Conservation (phyloP, 2,329 filamentous ascomycete species). For the Stemphylium lycopersici region DNA sequence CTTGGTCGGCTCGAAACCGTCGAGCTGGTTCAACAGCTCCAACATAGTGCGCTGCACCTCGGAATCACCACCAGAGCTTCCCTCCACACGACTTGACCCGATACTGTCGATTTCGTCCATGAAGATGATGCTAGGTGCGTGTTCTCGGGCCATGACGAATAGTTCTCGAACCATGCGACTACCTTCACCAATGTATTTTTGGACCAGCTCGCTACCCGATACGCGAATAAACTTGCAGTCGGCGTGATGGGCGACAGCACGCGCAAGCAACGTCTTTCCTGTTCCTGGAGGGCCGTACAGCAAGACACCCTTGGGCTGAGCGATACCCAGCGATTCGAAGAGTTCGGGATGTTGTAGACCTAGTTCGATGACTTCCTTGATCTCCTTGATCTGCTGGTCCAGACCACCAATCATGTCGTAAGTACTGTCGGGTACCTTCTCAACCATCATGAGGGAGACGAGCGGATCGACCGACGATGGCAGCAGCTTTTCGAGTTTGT, state of each 20-base stretch:
- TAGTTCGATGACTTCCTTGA: slow-evolving; percentile 99
- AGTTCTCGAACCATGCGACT: slow-evolving; percentile 98
- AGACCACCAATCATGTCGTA: slow-evolving; percentile 99
- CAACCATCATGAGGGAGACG: slow-evolving; percentile 99
- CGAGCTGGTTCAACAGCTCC: slow-evolving; percentile 96
- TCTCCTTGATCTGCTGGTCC: slow-evolving; percentile 99
- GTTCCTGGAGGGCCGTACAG: slow-evolving; percentile 97
- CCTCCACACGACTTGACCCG: slow-evolving; percentile 94
- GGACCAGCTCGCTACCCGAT: slow-evolving; percentile 92
- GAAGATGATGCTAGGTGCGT: slow-evolving; percentile 98
- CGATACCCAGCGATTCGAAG: slow-evolving; percentile 98
- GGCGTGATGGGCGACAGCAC: slow-evolving; percentile 96
- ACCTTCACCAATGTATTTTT: slow-evolving; percentile 99
- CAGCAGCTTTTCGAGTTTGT: slow-evolving; percentile 98
- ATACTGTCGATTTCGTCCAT: slow-evolving; percentile 99
- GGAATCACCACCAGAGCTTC: slow-evolving; percentile 91
- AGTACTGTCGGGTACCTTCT: slow-evolving; percentile 98
- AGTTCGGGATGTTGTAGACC: slow-evolving; percentile 98
- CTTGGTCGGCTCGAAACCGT: slow-evolving; percentile 98
- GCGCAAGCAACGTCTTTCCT: slow-evolving; percentile 91
- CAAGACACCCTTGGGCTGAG: slow-evolving; percentile 95
- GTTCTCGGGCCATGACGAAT: slow-evolving; percentile 98
- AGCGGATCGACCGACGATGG: slow-evolving; percentile 97
- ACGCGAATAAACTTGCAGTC: slow-evolving; percentile 99
- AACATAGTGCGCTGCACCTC: slow-evolving; percentile 99